Evolutionary conservation across 106 monocot species (phyloP).

Genomic region (Platanthera guangdongensis): DNA sequence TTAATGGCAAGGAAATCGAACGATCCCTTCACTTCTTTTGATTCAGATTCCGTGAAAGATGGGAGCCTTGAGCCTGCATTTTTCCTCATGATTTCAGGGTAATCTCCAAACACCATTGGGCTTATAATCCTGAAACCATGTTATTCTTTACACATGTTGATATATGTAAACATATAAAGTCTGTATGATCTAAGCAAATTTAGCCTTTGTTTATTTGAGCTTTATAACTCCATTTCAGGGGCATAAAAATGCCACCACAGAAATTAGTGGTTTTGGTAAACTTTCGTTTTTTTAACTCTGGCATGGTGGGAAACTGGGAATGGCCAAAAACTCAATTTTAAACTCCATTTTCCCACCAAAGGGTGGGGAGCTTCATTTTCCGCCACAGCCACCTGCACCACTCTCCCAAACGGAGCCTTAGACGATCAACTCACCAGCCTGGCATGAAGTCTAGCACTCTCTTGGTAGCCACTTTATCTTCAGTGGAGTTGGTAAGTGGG

Average conservation of each 20-base stretch:
- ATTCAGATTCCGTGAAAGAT: constrained; percentile 9
- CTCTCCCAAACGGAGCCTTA: no score
- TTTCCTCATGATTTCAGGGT: constrained; percentile 21
- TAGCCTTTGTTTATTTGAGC: no score
- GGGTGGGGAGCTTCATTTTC: constrained; percentile 11
- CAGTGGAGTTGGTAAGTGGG: constrained; percentile 37
- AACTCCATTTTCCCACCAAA: no score
- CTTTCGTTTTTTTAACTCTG: no score
- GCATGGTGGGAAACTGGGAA: no score
- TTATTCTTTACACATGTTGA: no score
- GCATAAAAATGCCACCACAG: no score
- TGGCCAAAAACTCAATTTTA: no score
- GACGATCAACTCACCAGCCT: constrained; percentile 40
- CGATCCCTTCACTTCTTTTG: constrained; percentile 15
- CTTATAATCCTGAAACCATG: constrained; percentile 6
- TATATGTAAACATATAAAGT: no score
- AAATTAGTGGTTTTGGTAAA: no score
- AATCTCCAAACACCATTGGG: constrained; percentile 17
- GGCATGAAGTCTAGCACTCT: constrained; percentile 35
- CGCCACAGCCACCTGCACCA: background rate
- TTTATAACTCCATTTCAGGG: no score
- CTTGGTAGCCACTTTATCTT: constrained; percentile 49
- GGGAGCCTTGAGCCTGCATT: constrained; percentile 17
- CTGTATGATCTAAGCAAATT: no score
- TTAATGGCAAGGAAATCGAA: constrained; percentile 25